phyloP scores from a whole-genome alignment of 2,329 filamentous ascomycete species.

The Elsinoe necatrix region DNA sequence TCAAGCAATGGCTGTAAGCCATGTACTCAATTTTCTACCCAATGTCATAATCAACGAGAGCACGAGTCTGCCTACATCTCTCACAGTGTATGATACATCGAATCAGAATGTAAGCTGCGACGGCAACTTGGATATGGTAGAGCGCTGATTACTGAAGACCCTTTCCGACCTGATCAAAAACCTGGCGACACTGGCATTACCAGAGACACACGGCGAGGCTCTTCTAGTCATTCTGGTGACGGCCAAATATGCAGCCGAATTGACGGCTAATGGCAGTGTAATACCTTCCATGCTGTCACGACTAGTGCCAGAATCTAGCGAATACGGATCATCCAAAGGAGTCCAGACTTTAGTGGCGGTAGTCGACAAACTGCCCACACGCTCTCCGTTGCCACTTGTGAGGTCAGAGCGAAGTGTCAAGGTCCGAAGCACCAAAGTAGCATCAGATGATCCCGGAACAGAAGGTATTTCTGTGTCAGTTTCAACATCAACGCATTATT shows the following conservation, averaged over 20 bases:
- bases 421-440: neutral
- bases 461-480: neutral
- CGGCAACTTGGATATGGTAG: neutral
- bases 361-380: conserved; percentile 18
- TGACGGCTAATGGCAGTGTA: neutral
- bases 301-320: neutral
- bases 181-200: neutral
- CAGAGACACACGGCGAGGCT: conserved; percentile 6
- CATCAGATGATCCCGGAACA: neutral
- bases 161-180: neutral
- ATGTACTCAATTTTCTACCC: conserved; percentile 7
- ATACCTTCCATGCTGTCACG: conserved; percentile 3
- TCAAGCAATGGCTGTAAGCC: neutral
- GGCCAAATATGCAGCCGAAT: conserved; percentile 14
- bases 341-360: conserved; percentile 17
- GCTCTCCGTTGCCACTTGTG: neutral
- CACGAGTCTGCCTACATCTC: neutral
- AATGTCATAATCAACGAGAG: conserved; percentile 8
- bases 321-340: neutral
- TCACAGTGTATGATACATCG: conserved; percentile 1
- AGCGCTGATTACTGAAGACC: neutral
- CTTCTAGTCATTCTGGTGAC: conserved; percentile 16
- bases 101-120: neutral
- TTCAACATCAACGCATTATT: conserved; percentile 6
- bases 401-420: neutral